A percentile compares a stretch with the other conserved stretches of the same genome.
phyloP scores from a whole-genome alignment of 306 rosid species.

The Cyamopsis tetragonoloba region DNA sequence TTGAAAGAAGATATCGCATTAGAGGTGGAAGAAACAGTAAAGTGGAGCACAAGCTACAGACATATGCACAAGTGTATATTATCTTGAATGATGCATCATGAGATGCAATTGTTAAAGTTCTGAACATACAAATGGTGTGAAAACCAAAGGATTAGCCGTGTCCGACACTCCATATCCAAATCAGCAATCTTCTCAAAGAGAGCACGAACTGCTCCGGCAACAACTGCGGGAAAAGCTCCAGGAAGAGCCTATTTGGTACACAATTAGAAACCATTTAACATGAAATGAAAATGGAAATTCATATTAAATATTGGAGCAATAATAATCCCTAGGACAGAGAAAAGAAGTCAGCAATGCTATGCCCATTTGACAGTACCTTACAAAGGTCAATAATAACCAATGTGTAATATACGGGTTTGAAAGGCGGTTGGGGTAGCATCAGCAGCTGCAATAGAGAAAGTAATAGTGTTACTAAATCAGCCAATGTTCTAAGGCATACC shows the following conservation, averaged over 20 bases:
- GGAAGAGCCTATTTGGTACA: slow-evolving; percentile 81
- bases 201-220: slow-evolving; percentile 97
- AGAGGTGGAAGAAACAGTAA: background rate
- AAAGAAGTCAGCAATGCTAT: slow-evolving; percentile 18
- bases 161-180: slow-evolving; percentile 97
- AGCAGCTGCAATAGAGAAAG: slow-evolving; percentile 63
- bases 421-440: slow-evolving; percentile 94
- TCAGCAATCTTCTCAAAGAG: slow-evolving; percentile 91
- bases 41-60: background rate
- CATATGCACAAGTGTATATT: background rate
- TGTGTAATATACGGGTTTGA: slow-evolving; percentile 86
- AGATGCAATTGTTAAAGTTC: slow-evolving; percentile 2
- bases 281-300: background rate
- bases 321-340: background rate
- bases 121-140: slow-evolving; percentile 92
- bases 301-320: background rate
- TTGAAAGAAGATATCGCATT: background rate
- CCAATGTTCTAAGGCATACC: background rate
- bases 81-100: background rate
- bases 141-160: slow-evolving; percentile 95
- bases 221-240: slow-evolving; percentile 98
- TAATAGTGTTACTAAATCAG: background rate
- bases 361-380: slow-evolving; percentile 55
- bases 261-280: slow-evolving; percentile 26
- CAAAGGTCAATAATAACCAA: slow-evolving; percentile 94